A percentile compares a stretch with the other conserved stretches of the same genome.
Evolutionary conservation across 2,329 filamentous ascomycete species (phyloP).

Genomic region (Hypoxylon rubiginosum): DNA sequence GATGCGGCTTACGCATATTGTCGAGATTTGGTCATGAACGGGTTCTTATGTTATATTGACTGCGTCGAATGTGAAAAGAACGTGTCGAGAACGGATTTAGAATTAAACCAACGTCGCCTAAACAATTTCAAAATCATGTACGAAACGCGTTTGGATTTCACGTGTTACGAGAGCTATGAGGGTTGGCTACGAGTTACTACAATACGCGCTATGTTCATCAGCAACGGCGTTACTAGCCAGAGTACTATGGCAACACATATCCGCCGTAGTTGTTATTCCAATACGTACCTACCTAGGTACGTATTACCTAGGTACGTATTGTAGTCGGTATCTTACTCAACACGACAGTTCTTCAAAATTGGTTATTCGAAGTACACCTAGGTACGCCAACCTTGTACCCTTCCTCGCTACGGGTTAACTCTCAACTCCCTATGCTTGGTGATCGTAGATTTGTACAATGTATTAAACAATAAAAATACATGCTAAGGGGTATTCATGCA

Average conservation of each 20-base stretch:
- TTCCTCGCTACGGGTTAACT: constrained; percentile 8
- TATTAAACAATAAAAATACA: constrained; percentile 48
- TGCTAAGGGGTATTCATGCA: constrained; percentile 49
- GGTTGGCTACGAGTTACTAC: background rate
- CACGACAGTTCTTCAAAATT: background rate
- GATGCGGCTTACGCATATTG: background rate
- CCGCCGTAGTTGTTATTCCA: background rate
- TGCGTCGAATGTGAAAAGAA: background rate
- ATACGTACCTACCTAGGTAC: background rate
- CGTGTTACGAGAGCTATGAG: too few relatives aligned
- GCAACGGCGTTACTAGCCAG: background rate
- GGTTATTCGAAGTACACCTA: background rate
- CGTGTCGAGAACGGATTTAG: background rate
- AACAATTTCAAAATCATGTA: background rate
- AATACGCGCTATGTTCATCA: background rate
- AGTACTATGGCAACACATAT: background rate
- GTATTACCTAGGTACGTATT: too few relatives aligned
- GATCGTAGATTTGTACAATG: constrained; percentile 45
- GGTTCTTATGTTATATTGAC: background rate
- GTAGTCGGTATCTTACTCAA: background rate
- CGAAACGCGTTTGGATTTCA: background rate
- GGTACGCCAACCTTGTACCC: constrained; percentile 1
- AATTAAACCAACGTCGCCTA: background rate
- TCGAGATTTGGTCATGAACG: background rate
- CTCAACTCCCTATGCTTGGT: constrained; percentile 21